phyloP scores from a whole-genome alignment of 257 asterid genomes.

The Solanum arcanum region DNA sequence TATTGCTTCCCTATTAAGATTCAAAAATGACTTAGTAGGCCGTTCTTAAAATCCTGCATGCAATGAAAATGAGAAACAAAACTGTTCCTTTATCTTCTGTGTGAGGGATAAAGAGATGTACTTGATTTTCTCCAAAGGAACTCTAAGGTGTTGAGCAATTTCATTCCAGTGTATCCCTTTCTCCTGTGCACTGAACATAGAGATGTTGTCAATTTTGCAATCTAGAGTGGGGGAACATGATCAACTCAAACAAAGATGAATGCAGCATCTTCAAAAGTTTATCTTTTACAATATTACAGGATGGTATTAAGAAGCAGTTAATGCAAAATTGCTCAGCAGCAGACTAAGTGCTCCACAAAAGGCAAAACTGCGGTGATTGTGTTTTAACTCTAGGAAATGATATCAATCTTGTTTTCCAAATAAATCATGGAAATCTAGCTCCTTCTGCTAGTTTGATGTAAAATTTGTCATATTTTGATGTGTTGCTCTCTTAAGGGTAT shows the following conservation, averaged over 20 bases:
- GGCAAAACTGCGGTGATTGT: neutral
- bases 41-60: neutral
- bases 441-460: neutral
- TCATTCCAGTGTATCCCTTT: slow-evolving; percentile 61
- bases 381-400: neutral
- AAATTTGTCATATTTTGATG: neutral
- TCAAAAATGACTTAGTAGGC: neutral
- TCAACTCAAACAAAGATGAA: neutral
- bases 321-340: neutral
- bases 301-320: neutral
- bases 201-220: neutral
- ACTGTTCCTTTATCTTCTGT: neutral
- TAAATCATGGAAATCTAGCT: neutral
- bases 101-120: slow-evolving; percentile 12
- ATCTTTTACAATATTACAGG: neutral
- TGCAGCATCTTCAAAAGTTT: neutral
- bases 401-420: neutral
- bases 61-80: neutral
- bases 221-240: neutral
- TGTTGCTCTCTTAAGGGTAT: neutral
- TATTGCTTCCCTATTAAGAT: slow-evolving; percentile 43
- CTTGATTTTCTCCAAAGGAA: slow-evolving; percentile 55
- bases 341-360: neutral
- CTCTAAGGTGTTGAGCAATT: slow-evolving; percentile 51
- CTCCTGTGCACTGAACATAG: slow-evolving; percentile 41